Evolutionary conservation across 352 stramenopile species (phyloP), one percentile per base, ranked within the genome.

Genomic region (Pythium guiyangense): DNA sequence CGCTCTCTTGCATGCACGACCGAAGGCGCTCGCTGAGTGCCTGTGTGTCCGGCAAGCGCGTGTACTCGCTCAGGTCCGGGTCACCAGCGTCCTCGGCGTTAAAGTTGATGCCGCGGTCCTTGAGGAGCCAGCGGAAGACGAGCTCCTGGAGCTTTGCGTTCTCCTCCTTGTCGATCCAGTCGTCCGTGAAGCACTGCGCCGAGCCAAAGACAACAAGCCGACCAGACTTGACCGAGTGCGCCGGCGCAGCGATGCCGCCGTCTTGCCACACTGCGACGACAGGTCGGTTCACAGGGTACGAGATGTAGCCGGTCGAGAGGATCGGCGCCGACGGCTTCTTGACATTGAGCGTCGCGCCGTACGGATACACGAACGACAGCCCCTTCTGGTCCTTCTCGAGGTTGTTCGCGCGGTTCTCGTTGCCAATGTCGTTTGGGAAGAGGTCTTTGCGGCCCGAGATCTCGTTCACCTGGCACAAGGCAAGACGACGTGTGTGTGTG

Each of bases 111-210:
- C 61, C 48, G 40, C 81, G 84, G 67, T 97, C 88, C 40, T 90
- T 86, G 0, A 98, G 72, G 2, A 98, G 70, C 88, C 93, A 99
- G 27, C 89, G 84, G 49, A 98, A 92, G 37, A 99, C 60, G 47
- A 98, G 83, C 49, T 98, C 90, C 57, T 90, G 88, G 4, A 99
- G 72, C 57, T 94, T 93, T 6, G 58, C 62, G 70, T 99, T 99
- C 54, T 97, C 88, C 64, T 98, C 90, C 67, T 98, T 97, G 64
- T 98, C 90, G 22, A 98, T 70, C 88, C 89, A 99, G 42, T 97
- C 86, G 63, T 98, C 95, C 15, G 80, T 78, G 62, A 99, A 98
- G 46, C 98, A 96, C 31, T 98, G 90, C 0, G 85, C 73, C 18
- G 88, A 97, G 20, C 92, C 95, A 44, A 98, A 77, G 0, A 98